Conservation (phyloP, 176 grass and related monocot species). For the Hordeum vulgare region DNA sequence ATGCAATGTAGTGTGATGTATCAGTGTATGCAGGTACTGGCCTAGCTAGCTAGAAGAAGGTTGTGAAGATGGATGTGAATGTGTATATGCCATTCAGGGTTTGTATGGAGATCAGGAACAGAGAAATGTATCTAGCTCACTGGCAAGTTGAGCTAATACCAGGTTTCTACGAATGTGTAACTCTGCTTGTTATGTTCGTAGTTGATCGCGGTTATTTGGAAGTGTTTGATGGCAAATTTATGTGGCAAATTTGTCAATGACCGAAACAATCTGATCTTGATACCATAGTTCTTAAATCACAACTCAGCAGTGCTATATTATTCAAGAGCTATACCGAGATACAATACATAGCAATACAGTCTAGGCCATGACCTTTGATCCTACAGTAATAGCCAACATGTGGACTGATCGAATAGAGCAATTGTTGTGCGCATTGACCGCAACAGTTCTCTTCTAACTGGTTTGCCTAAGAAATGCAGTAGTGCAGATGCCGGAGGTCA, state of each 20-base stretch:
- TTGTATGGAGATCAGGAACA: constrained; percentile 11
- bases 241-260: neutral
- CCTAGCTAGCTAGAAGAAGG: constrained; percentile 8
- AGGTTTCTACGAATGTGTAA: neutral
- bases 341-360: neutral
- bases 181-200: neutral
- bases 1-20: neutral
- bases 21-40: neutral
- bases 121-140: neutral
- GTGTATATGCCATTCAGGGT: neutral
- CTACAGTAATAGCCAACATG: neutral
- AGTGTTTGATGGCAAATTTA: neutral
- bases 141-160: neutral
- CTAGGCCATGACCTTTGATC: neutral
- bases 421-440: neutral
- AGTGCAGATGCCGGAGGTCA: neutral
- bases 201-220: neutral
- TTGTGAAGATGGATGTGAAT: neutral
- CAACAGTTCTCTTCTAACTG: neutral
- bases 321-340: neutral
- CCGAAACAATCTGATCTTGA: neutral
- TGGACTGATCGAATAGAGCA: neutral
- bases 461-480: neutral
- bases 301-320: neutral
- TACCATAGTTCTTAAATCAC: neutral